A percentile compares a stretch with the other conserved stretches of the same genome.
Evolutionary conservation across 371 early-diverging fungal species (phyloP).

Genomic region (Circinella minor): DNA sequence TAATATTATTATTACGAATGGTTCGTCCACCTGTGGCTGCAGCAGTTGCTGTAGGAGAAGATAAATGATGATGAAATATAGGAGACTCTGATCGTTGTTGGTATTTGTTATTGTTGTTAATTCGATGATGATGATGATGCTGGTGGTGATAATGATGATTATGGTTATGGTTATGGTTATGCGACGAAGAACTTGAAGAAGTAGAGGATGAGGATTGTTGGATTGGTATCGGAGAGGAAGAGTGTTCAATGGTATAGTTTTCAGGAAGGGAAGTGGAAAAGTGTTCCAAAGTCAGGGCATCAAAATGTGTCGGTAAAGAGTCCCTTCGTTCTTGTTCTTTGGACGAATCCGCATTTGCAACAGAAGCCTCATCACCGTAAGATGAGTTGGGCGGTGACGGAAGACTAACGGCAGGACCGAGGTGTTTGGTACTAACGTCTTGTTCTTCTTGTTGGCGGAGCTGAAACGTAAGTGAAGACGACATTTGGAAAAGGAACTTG

Average conservation of each 20-base stretch:
- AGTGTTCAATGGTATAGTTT: constrained; percentile 37
- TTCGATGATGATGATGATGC: constrained; percentile 11
- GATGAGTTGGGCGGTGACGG: constrained; percentile 55
- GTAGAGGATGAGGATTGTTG: neutral
- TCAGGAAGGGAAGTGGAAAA: constrained; percentile 30
- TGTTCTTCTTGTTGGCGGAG: constrained; percentile 36
- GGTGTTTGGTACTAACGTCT: constrained; percentile 6
- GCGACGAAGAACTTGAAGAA: no score
- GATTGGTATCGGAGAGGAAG: constrained; percentile 22
- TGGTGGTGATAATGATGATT: neutral
- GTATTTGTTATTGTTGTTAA: constrained; percentile 4
- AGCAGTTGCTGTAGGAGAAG: constrained; percentile 16
- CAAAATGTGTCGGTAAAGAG: constrained; percentile 27
- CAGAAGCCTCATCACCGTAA: constrained; percentile 44
- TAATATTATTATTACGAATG: constrained; percentile 20
- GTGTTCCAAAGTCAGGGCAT: constrained; percentile 23
- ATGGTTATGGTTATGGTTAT: no score
- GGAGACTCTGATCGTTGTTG: constrained; percentile 18
- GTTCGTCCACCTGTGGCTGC: constrained; percentile 28
- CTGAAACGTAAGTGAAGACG: constrained; percentile 51
- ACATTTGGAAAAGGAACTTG: constrained; percentile 28
- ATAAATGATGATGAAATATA: constrained; percentile 7
- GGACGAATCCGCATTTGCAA: neutral
- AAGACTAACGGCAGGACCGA: constrained; percentile 24
- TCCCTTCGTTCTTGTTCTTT: constrained; percentile 17